Evolutionary conservation across 1,284 basidiomycete genomes (phyloP), one percentile per base, ranked within the genome.

Genomic region (Meira miltonrushii): DNA sequence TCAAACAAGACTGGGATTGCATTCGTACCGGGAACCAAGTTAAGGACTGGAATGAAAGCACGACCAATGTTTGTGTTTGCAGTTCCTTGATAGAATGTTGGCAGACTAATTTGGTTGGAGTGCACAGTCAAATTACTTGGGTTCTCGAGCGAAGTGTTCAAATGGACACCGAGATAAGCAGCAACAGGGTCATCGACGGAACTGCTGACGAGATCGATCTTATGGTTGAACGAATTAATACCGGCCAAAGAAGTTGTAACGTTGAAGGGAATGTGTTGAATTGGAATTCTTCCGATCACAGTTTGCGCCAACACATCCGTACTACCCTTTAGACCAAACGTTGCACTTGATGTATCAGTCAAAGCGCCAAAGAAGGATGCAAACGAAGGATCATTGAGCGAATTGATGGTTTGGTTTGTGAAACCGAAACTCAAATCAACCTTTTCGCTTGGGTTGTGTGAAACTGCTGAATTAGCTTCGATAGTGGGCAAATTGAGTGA

Each of bases 231-330:
- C 28, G 54, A 60, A 64, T 77, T 61, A 48, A 64, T 67, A 82
- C 86, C 85, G 66, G 81, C 82, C 53, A 88, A 68, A 41, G 76
- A 78, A 2, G 85, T 85, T 6, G 79, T 75, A 38, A 88, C 84
- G 61, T 84, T 81, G 76, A 89, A 85, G 1, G 83, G 81, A 67
- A 89, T 86, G 19, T 84, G 84, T 3, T 80, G 78, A 59, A 89
- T 87, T 25, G 41, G 23, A 33, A 40, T 15, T 19, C 43, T 56
- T 12, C 88, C 88, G 48, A 88, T 86, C 0, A 82, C 74, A 1
- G 87, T 88, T 56, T 81, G 82, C 1, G 84, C 88, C 13, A 82
- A 81, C 41, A 89, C 84, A 64, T 85, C 81, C 0, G 85, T 84
- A 0, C 81, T 80, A 13, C 88, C 88, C 43, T 81, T 81, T 13